Base-by-base conservation (phyloP, 169 alveolate genomes). In the Plasmodium vivax region DNA sequence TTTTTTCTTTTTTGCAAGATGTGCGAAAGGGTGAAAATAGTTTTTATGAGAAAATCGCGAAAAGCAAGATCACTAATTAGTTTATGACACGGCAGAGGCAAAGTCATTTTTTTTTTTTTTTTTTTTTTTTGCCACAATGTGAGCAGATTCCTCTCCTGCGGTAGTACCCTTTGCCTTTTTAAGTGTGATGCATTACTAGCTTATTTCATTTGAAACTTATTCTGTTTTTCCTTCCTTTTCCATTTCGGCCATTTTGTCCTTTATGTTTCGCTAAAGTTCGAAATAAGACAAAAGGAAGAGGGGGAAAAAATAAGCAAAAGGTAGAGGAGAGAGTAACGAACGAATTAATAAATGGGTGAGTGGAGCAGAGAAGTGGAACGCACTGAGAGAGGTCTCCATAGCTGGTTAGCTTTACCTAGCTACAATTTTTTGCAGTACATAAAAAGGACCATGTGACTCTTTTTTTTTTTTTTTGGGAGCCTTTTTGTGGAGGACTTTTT, bases 391-490 rank as follows among this genome's bases (percentile, higher is more conserved):
- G 34, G 27, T 80, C 58, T 43, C 34, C 27, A 80, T 30, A 8
- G n/a, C 36, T n/a, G 71, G 16, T 23, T 34, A 14, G 27, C 27
- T 7, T 12, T 27, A 38, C n/a, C 9, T 73, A 14, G 58, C 45
- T n/a, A 32, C 14, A 80, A 80, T 82, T 27, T 36, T 12, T 23
- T 45, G 27, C 41, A 82, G 68, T 82, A 16, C 41, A 14, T 2
- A 16, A 43, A 19, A 36, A 82, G 41, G 79, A 36, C 90, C 34
- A 82, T 54, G 90, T 82, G 32, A 82, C 41, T n/a, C 72, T 1
- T 36, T 47, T 41, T 51, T 82, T 82, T 81, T 81, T 81, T 51
- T 82, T 82, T 51, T 2, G 0, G 62, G 62, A 51, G 62, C 62
- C 62, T 14, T 51, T 51, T 51, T 51, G 23, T 51, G 27, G 62